Evolutionary conservation across 2,329 filamentous ascomycete genomes (phyloP), one percentile per base, ranked within the genome.

Genomic region (Stagonosporopsis rhizophila): DNA sequence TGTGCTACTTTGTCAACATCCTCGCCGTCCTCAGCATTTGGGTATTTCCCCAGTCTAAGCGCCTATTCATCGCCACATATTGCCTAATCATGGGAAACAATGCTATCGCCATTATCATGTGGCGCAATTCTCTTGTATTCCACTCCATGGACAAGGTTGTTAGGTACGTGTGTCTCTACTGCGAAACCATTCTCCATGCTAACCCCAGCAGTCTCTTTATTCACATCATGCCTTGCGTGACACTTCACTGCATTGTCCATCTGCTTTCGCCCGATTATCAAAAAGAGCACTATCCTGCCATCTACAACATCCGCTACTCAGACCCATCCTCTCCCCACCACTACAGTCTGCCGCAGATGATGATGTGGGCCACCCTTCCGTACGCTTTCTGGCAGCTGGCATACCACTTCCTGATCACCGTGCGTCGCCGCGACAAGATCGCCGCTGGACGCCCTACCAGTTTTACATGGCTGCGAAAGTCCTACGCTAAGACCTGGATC

Each of bases 61-160:
- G 94, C 40, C 84, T 99, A 15, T 93, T 99, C 76, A 95, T 96
- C 62, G 88, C 92, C 64, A 89, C 91, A 0, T 99, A 93, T 77
- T 98, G 95, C 70, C 82, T 99, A 30, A 91, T 93, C 9, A 96
- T 91, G 72, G 95, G 95, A 61, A 99, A 99, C 78, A 99, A 99
- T 73, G 95, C 95, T 19, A 88, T 97, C 42, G 95, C 95, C 12
- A 98, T 99, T 75, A 92, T 95, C 73, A 95, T 99, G 93, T 99
- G 95, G 95, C 88, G 95, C 62, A 99, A 99, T 76, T 97, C 93
- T 28, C 85, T 99, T 71, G 95, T 99, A 42, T 99, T 99, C 76
- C 95, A 99, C 81, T 96, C 92, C 72, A 88, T 99, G 78, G 95
- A 99, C 82, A 99, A 99, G 78, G 92, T 98, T 59, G 96, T 93